Evolutionary conservation across 2,329 filamentous ascomycete genomes (phyloP).

Genomic region (Aspergillus candidus): DNA sequence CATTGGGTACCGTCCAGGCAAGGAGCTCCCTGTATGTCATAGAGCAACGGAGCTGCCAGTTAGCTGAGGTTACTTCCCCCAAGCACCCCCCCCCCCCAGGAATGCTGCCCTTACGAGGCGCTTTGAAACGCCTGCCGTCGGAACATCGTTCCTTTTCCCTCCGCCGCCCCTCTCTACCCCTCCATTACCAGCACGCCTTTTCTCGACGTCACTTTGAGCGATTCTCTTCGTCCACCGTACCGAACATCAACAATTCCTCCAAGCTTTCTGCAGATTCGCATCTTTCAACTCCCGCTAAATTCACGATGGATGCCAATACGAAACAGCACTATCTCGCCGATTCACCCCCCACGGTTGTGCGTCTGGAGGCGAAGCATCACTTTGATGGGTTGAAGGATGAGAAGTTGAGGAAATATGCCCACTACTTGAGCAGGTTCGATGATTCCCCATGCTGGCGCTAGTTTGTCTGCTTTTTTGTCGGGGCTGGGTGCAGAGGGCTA

Average conservation of each 20-base stretch:
- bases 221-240: constrained; percentile 14
- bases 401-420: constrained; percentile 81
- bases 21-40: background rate
- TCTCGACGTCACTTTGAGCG: constrained; percentile 9
- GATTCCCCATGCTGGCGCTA: constrained; percentile 14
- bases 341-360: constrained; percentile 79
- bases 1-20: no score
- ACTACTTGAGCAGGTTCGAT: constrained; percentile 70
- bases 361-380: constrained; percentile 84
- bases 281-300: constrained; percentile 10
- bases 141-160: constrained; percentile 13
- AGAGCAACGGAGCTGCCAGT: background rate
- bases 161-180: constrained; percentile 16
- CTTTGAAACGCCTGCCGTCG: constrained; percentile 17
- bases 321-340: constrained; percentile 77
- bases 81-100: background rate
- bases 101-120: constrained; percentile 19
- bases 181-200: constrained; percentile 7
- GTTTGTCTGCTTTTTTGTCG: background rate
- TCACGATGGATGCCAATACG: constrained; percentile 35
- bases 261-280: constrained; percentile 9
- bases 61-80: no score
- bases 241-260: constrained; percentile 1
- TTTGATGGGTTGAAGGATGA: constrained; percentile 59
- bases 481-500: constrained; percentile 5